A percentile compares a stretch with the other conserved stretches of the same genome.
Evolutionary conservation across 139 green algal genomes (phyloP).

Genomic region (Chlamydomonas urium): DNA sequence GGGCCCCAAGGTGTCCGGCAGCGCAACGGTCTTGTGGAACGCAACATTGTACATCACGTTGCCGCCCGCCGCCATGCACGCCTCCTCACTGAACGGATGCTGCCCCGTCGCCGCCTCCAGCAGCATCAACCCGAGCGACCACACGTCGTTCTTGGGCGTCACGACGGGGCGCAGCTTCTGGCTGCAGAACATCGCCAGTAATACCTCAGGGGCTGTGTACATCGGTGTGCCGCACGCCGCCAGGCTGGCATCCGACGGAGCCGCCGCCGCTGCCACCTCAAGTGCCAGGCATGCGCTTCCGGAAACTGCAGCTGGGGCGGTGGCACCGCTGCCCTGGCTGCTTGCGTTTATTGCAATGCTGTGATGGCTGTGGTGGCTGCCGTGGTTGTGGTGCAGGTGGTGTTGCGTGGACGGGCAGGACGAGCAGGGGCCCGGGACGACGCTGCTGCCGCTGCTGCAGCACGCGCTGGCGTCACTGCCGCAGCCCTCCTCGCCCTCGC

Average conservation of each 20-base stretch:
- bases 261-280: neutral
- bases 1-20: no score
- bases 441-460: no score
- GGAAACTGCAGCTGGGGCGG: no score
- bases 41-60: conserved; percentile 5
- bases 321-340: no score
- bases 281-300: no score
- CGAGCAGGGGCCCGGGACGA: no score
- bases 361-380: no score
- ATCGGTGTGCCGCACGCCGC: conserved; percentile 41
- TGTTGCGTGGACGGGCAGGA: no score
- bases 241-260: neutral
- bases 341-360: neutral
- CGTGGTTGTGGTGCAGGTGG: no score
- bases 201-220: conserved; percentile 49
- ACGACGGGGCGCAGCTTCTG: conserved; percentile 13
- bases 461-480: no score
- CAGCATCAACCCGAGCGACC: conserved; percentile 40
- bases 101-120: conserved; percentile 34
- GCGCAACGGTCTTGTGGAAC: neutral
- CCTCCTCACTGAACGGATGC: conserved; percentile 34
- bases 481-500: no score
- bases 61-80: neutral
- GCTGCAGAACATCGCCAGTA: conserved; percentile 36
- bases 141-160: conserved; percentile 49